Base-by-base conservation (phyloP, 768 basidiomycete genomes). In the Termitomyces bulborhizus region DNA sequence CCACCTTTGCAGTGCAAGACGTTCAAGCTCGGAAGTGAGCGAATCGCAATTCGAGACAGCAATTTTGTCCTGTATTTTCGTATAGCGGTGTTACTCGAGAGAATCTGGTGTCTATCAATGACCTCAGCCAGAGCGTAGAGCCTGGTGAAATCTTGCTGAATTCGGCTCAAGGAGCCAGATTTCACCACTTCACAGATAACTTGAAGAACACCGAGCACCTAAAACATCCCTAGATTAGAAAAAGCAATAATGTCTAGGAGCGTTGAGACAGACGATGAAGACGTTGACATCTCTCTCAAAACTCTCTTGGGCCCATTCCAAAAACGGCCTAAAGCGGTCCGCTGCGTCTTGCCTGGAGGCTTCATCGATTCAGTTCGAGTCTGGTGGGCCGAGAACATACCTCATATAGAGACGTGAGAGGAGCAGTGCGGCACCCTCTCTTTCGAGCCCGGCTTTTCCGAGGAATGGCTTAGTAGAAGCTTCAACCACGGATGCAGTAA, bases 371-470 rank as follows among this genome's bases (percentile, higher is more conserved):
- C 1, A 21, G 15, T 16, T 6, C 18, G 45, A 7, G n/a, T 18
- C 2, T 15, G 37, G 2, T 15, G 26, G 29, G 29, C 24, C 27
- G 12, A 31, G 63, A n/a, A 34, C 81, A 41, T 69, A 88, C 86
- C 95, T 84, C 62, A 83, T 84, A 65, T 90, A 97, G 31, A 95
- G 72, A 39, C 86, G 78, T 3, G 93, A 84, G 6, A 98, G 76
- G n/a, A 96, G 71, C 9, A 91, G 67, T 0, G 88, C 87, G 31
- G 92, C 90, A 32, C 82, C 87, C 42, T 93, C 90, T 6, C 93
- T 80, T 65, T 97, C 95, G 54, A 95, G 73, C 0, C 96, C 94
- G 12, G 91, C 82, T 42, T 76, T 82, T 4, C 68, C 67, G 8
- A 95, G 73, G 62, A 83, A 79, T 4, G 62, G 62, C 62, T 79